Base-by-base conservation (phyloP, 352 stramenopile species). In the Phytophthora capsici region DNA sequence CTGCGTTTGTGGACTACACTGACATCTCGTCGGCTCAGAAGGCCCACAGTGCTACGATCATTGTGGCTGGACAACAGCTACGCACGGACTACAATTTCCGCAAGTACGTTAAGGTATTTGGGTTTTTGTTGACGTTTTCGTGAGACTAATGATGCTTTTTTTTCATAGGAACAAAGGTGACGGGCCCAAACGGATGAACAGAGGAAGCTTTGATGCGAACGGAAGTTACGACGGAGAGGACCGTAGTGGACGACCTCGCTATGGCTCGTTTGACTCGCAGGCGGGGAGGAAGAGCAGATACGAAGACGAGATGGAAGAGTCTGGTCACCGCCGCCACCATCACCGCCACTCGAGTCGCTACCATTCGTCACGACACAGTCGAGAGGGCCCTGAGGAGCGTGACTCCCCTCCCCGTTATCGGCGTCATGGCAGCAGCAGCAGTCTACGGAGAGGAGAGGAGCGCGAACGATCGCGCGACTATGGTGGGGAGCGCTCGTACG, bases 1-100 rank as follows among this genome's bases (percentile, higher is more conserved):
- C 81, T n/a, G 81, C 78, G 16, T 89, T 90, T 50, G 73, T 90
- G 28, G 80, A 90, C 65, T 90, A 80, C 50, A 58, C 66, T 4
- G 71, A 86, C 22, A 56, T 82, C 9, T 53, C 44, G 1, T 71
- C 69, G 5, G 81, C 81, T 5, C 65, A 78, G 51, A 80, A 78
- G 30, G 78, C 76, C 26, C 78, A 86, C 56, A 67, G 72, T 17
- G 60, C 69, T 3, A 74, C 71, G 30, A 71, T 86, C 45, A 44
- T 79, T n/a, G 43, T 88, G n/a, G 73, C 60, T 19, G 78, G 77
- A 0, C 57, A 82, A 17, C 60, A 69, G 13, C 34, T 88, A 51
- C 76, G 78, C 28, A 79, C 76, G 50, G 78, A 88, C 58, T 88
- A 86, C 67, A 88, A 88, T 56, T 76, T 80, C 38, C 73, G 76